phyloP scores from a whole-genome alignment of 352 stramenopile genomes.

The Phytophthora megakarya region DNA sequence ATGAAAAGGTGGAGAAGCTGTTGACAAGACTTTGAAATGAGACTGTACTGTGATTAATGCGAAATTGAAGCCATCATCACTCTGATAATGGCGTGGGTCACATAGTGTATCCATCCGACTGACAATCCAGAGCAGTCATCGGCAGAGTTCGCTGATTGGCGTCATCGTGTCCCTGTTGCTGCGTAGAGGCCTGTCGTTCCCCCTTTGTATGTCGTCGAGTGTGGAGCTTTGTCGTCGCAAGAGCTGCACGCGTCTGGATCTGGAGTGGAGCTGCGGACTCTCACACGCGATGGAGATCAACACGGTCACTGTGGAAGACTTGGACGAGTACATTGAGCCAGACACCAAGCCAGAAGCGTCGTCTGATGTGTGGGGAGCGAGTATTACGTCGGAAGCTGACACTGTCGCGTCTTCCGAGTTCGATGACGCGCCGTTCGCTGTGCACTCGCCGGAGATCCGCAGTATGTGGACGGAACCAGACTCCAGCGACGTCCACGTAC shows the following conservation, averaged over 20 bases:
- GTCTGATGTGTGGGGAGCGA: constrained; percentile 16
- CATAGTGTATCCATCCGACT: constrained; percentile 24
- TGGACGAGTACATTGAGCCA: constrained; percentile 33
- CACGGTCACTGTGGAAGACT: constrained; percentile 36
- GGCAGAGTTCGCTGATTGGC: not conserved
- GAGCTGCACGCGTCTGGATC: constrained; percentile 37
- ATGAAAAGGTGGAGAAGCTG: too few relatives aligned
- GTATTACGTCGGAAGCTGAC: constrained; percentile 22
- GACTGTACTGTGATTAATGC: too few relatives aligned
- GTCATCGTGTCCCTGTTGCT: too few relatives aligned
- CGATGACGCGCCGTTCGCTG: constrained; percentile 40
- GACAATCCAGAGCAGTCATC: constrained; percentile 5
- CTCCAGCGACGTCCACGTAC: constrained; percentile 54
- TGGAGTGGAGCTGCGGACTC: constrained; percentile 40
- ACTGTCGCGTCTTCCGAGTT: constrained; percentile 25
- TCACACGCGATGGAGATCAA: constrained; percentile 39
- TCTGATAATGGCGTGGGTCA: constrained; percentile 22
- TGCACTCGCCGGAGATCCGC: constrained; percentile 45
- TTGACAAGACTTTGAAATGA: too few relatives aligned
- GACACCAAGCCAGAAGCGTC: constrained; percentile 25
- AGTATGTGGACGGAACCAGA: constrained; percentile 69
- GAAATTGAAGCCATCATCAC: constrained; percentile 38
- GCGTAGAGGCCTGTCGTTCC: too few relatives aligned
- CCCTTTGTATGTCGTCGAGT: constrained; percentile 22
- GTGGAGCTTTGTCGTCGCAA: constrained; percentile 33